These are phyloP conservation scores for Verbena officinalis DNA, from an alignment of 257 asterid genomes.

Conservation along the genomic window DNA sequence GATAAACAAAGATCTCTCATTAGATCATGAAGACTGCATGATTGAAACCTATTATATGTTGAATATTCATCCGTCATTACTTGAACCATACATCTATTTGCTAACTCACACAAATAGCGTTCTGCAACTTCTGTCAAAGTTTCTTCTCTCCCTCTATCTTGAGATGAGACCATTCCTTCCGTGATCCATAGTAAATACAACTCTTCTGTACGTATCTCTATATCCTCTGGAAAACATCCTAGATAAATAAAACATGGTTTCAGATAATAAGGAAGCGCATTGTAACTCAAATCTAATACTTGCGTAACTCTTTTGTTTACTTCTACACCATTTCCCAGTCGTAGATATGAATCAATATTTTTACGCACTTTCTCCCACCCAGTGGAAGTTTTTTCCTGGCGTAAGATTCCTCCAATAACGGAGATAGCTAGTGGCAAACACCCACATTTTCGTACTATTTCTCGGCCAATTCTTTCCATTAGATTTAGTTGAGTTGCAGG, in stretches of 20 bases:
- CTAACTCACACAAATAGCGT: slow-evolving; percentile 19
- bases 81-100: slow-evolving; percentile 28
- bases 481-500: too few relatives aligned
- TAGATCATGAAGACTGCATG: slow-evolving; percentile 25
- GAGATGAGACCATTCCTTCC: neutral
- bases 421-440: slow-evolving; percentile 15
- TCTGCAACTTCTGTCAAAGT: slow-evolving; percentile 19
- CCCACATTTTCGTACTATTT: slow-evolving; percentile 6
- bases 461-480: too few relatives aligned
- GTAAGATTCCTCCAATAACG: neutral
- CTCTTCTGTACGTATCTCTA: neutral
- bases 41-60: neutral
- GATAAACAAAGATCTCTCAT: slow-evolving; percentile 25
- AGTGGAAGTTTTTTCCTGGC: neutral
- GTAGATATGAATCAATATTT: neutral
- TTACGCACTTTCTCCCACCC: slow-evolving; percentile 25
- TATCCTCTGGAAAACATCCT: slow-evolving; percentile 4
- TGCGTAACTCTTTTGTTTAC: neutral
- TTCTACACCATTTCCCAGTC: neutral
- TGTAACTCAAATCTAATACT: slow-evolving; percentile 23
- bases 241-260: slow-evolving; percentile 29
- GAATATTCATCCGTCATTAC: neutral
- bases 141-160: slow-evolving; percentile 13
- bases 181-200: neutral
- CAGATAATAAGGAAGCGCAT: slow-evolving; percentile 25